Conservation (phyloP, 352 stramenopile species). For the Blastocystis sp. region DNA sequence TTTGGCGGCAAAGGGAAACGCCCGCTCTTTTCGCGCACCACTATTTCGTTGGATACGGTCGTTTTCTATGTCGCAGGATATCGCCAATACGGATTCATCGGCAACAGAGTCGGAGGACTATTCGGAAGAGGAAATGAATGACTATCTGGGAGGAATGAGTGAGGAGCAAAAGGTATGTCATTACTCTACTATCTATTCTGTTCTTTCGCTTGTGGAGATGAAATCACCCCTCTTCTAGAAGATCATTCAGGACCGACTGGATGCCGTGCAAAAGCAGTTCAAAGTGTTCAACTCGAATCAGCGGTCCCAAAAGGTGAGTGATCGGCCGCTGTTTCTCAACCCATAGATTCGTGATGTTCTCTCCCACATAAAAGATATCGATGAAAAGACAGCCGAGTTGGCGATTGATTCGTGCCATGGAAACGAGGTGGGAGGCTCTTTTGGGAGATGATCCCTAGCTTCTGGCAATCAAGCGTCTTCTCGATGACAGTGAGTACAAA, state of each 20-base stretch:
- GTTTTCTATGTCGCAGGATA: background rate
- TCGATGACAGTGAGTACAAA: constrained; percentile 44
- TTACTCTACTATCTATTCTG: background rate
- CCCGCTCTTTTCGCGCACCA: constrained; percentile 6
- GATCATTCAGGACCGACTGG: constrained; percentile 12
- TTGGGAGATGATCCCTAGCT: background rate
- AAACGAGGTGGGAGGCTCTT: constrained; percentile 4
- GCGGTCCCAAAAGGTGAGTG: constrained; percentile 31
- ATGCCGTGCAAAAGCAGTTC: constrained; percentile 40
- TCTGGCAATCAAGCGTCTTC: constrained; percentile 60
- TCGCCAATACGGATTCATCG: background rate
- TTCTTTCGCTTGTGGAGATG: background rate
- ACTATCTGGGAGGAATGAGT: constrained; percentile 1
- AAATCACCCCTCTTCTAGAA: constrained; percentile 9
- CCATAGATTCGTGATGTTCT: constrained; percentile 51
- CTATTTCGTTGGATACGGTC: background rate
- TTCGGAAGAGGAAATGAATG: constrained; percentile 34
- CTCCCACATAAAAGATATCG: constrained; percentile 35
- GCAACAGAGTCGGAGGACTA: constrained; percentile 23
- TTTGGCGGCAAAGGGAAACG: background rate
- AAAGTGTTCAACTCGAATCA: constrained; percentile 53
- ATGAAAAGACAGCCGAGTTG: constrained; percentile 43
- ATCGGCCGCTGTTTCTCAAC: background rate
- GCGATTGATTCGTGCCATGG: constrained; percentile 43
- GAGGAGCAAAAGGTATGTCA: constrained; percentile 50